These are phyloP conservation scores for Wallacemonas collosoma DNA, from an alignment of 208 protist species.

Conservation along the genomic window DNA sequence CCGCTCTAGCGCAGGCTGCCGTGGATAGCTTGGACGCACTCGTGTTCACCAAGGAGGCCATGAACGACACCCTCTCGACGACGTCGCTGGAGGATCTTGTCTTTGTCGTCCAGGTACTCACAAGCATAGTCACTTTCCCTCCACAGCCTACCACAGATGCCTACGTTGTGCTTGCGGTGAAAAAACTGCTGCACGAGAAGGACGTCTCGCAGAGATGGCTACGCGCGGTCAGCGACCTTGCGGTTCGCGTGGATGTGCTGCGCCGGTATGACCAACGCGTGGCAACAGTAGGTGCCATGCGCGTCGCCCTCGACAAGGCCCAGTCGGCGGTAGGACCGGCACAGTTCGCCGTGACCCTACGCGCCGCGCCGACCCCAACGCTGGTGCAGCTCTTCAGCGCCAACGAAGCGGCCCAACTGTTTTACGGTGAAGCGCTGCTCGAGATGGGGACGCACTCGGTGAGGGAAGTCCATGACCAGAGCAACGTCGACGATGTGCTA, in stretches of 20 bases:
- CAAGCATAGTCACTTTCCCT: conserved; percentile 55
- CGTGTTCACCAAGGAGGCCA: conserved; percentile 24
- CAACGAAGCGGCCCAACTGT: not conserved
- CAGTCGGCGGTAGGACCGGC: not conserved
- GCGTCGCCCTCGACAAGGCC: not conserved
- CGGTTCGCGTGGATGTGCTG: not conserved
- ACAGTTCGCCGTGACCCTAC: not conserved
- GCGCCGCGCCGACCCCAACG: not conserved
- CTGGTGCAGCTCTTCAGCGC: not conserved
- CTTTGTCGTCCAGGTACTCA: conserved; percentile 37
- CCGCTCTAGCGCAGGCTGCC: conserved; percentile 32
- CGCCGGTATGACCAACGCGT: conserved; percentile 19
- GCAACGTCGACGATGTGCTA: not conserved
- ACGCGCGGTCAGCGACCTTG: not conserved
- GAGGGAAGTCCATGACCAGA: not conserved
- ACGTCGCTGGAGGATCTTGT: conserved; percentile 50
- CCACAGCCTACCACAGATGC: conserved; percentile 77
- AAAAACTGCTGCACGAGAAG: conserved; percentile 16
- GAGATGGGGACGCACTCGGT: not conserved
- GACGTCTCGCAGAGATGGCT: not conserved
- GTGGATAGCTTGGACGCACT: conserved; percentile 61
- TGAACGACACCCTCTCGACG: conserved; percentile 34
- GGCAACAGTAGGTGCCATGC: not conserved
- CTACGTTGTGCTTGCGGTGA: conserved; percentile 37
- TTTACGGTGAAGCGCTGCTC: conserved; percentile 14